Evolutionary conservation across 129 eudicot genomes (phyloP).

Genomic region (Tagetes patula): DNA sequence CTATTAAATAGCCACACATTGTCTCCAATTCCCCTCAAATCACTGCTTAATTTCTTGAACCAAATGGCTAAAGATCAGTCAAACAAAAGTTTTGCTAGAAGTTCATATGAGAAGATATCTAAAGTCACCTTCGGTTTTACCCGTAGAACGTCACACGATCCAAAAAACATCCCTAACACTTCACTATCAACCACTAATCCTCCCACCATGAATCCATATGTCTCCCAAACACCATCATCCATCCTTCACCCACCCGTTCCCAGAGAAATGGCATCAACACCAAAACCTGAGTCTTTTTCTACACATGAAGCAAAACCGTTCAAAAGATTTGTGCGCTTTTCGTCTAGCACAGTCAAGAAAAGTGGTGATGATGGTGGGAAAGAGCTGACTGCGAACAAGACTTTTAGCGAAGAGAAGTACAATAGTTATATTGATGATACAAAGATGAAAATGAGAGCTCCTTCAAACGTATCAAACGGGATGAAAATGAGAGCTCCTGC

Average conservation of each 20-base stretch:
- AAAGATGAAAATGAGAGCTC: conserved; percentile 51
- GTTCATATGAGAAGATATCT: conserved; percentile 39
- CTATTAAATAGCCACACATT: conserved; percentile 24
- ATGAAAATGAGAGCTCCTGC: conserved; percentile 22
- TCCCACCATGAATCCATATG: conserved; percentile 16
- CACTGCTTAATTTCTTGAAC: neutral
- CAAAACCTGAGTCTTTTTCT: conserved; percentile 22
- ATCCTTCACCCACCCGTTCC: conserved; percentile 13
- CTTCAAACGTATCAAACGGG: conserved; percentile 34
- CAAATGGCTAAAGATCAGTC: conserved; percentile 47
- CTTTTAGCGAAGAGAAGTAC: conserved; percentile 37
- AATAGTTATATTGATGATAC: conserved; percentile 42
- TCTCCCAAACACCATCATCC: conserved; percentile 11
- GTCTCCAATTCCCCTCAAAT: conserved; percentile 19
- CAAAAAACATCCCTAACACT: conserved; percentile 30
- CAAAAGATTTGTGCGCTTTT: conserved; percentile 33
- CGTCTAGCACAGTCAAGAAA: conserved; percentile 23
- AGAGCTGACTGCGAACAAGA: conserved; percentile 23
- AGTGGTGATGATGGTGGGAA: conserved; percentile 16
- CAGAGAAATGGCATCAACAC: neutral
- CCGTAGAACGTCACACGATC: conserved; percentile 13
- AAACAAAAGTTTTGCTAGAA: conserved; percentile 35
- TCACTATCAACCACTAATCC: conserved; percentile 19
- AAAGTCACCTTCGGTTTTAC: conserved; percentile 35
- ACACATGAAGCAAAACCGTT: conserved; percentile 26